Evolutionary conservation across 2,329 filamentous ascomycete genomes (phyloP).

Genomic region (Aureobasidium sp.): DNA sequence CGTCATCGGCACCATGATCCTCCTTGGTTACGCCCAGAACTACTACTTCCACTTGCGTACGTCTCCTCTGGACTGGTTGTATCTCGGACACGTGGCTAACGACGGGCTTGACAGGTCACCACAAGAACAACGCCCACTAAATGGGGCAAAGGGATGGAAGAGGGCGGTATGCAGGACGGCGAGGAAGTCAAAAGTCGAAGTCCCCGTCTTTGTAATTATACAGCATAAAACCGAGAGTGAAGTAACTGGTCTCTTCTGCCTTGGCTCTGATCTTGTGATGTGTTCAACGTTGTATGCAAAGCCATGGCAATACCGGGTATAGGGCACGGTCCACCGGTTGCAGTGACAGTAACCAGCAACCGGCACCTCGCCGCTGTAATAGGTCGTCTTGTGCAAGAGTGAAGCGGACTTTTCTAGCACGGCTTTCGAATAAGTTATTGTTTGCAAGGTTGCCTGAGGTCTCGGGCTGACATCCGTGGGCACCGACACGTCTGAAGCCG

Average conservation of each 20-base stretch:
- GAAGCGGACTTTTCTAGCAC: neutral
- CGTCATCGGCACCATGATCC: slow-evolving; percentile 67
- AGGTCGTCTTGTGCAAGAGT: neutral
- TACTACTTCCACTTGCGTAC: slow-evolving; percentile 99
- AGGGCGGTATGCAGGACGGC: slow-evolving; percentile 3
- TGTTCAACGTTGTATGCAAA: slow-evolving; percentile 5
- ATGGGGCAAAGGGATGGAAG: neutral
- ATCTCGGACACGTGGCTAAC: slow-evolving; percentile 21
- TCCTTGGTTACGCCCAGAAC: slow-evolving; percentile 89
- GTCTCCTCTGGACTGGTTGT: slow-evolving; percentile 33
- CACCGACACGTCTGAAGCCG: neutral
- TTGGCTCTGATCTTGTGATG: neutral
- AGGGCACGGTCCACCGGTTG: neutral
- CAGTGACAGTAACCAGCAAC: neutral
- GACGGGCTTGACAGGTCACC: slow-evolving; percentile 63
- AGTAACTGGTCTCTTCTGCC: neutral
- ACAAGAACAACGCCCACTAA: slow-evolving; percentile 99
- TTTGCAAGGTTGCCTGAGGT: neutral
- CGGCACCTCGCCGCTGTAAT: neutral
- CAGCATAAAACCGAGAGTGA: slow-evolving; percentile 10
- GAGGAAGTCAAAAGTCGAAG: neutral
- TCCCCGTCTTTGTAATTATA: slow-evolving; percentile 15
- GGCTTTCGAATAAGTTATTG: neutral
- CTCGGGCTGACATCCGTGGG: slow-evolving; percentile 2
- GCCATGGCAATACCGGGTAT: neutral